phyloP scores from a whole-genome alignment of 1,284 basidiomycete genomes.

The Marasmius sp. region DNA sequence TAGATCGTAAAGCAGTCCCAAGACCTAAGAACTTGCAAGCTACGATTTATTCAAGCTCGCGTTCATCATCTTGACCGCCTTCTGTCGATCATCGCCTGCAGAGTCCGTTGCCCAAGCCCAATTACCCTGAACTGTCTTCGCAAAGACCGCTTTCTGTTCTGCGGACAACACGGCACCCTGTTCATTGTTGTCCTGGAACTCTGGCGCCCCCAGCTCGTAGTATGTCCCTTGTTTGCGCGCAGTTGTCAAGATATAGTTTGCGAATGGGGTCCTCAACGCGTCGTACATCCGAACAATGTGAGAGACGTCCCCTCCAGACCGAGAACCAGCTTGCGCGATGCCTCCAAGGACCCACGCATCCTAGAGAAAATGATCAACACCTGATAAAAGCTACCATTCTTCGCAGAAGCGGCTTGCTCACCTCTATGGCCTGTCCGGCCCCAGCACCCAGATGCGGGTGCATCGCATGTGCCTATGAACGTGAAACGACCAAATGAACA shows the following conservation, averaged over 20 bases:
- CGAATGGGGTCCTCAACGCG: constrained; percentile 17
- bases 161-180: constrained; percentile 1
- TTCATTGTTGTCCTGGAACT: not conserved
- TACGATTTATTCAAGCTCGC: too few relatives aligned
- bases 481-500: not conserved
- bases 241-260: constrained; percentile 14
- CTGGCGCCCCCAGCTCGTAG: constrained; percentile 13
- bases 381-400: not conserved
- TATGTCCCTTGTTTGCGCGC: constrained; percentile 18
- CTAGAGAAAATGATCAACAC: constrained; percentile 4
- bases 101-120: not conserved
- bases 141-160: not conserved
- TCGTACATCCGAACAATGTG: constrained; percentile 17
- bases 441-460: constrained; percentile 29
- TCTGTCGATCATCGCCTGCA: not conserved
- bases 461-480: constrained; percentile 28
- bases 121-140: not conserved
- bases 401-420: constrained; percentile 7
- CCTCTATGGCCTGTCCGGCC: constrained; percentile 33
- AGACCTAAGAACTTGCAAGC: too few relatives aligned
- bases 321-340: constrained; percentile 9
- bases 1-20: too few relatives aligned
- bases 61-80: not conserved
- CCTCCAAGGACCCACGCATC: constrained; percentile 22
- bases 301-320: not conserved